Evolutionary conservation across 495 filamentous ascomycete genomes (phyloP).

Genomic region (Sabuloglossum arenarium): DNA sequence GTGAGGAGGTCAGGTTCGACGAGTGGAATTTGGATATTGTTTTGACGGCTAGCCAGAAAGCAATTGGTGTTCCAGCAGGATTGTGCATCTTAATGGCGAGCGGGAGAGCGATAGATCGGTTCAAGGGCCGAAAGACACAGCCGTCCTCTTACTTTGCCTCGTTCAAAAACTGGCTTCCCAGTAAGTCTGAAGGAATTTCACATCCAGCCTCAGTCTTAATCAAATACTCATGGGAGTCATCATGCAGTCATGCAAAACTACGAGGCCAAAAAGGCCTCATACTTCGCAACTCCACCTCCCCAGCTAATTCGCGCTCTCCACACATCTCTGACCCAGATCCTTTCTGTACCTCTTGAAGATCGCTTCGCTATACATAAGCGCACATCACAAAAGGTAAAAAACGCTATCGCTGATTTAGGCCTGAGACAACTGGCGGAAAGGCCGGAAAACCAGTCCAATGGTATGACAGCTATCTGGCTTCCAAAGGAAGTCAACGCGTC

Average conservation of each 20-base stretch:
- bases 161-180: constrained; percentile 92
- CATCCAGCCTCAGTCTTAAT: background rate
- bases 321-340: constrained; percentile 77
- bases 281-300: constrained; percentile 91
- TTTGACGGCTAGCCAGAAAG: constrained; percentile 88
- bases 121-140: constrained; percentile 57
- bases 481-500: constrained; percentile 61
- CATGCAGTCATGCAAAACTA: constrained; percentile 83
- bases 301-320: constrained; percentile 89
- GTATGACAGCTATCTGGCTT: constrained; percentile 94
- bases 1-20: constrained; percentile 89
- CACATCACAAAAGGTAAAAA: constrained; percentile 65
- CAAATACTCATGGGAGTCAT: background rate
- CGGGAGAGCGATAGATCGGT: constrained; percentile 64
- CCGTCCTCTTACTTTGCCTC: constrained; percentile 80
- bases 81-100: constrained; percentile 84
- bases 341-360: constrained; percentile 51
- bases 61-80: constrained; percentile 84
- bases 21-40: constrained; percentile 87
- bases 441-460: constrained; percentile 80
- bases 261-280: constrained; percentile 87
- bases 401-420: constrained; percentile 53
- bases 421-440: constrained; percentile 67
- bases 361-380: constrained; percentile 61
- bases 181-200: constrained; percentile 20